Conservation (phyloP, 371 early-diverging fungal species). For the Mortierella sp. region DNA sequence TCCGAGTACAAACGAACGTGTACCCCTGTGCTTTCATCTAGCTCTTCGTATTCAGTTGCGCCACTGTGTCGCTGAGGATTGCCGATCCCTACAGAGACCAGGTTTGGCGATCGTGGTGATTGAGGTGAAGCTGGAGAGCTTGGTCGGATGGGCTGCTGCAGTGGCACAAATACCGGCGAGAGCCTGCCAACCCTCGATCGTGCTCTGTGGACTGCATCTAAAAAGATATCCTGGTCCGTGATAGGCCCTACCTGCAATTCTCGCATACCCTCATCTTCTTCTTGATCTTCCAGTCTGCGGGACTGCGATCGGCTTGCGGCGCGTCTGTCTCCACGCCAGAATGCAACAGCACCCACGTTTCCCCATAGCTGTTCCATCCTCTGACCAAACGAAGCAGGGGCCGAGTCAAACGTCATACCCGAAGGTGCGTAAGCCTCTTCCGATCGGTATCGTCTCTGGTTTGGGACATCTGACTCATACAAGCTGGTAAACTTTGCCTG, state of each 20-base stretch:
- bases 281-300: slow-evolving; percentile 29
- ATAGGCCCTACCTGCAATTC: slow-evolving; percentile 14
- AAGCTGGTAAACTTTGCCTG: slow-evolving; percentile 23
- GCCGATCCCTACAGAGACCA: slow-evolving; percentile 12
- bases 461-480: slow-evolving; percentile 25
- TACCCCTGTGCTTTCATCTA: neutral
- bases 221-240: slow-evolving; percentile 50
- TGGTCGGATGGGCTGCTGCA: slow-evolving; percentile 34
- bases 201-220: slow-evolving; percentile 52
- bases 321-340: slow-evolving; percentile 25
- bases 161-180: slow-evolving; percentile 38
- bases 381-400: slow-evolving; percentile 33
- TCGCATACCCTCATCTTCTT: slow-evolving; percentile 25
- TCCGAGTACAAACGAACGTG: slow-evolving; percentile 50
- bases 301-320: slow-evolving; percentile 28
- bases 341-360: slow-evolving; percentile 13
- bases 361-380: slow-evolving; percentile 28
- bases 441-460: slow-evolving; percentile 8
- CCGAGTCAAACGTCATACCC: slow-evolving; percentile 32
- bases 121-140: slow-evolving; percentile 29
- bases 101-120: slow-evolving; percentile 17
- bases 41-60: neutral
- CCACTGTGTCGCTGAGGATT: slow-evolving; percentile 1
- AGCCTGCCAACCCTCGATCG: slow-evolving; percentile 37
- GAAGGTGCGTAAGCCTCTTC: slow-evolving; percentile 35